A percentile compares a stretch with the other conserved stretches of the same genome.
These are phyloP conservation scores for Achaetomium macrosporum DNA, from an alignment of 2,329 filamentous ascomycete genomes.

Conservation along the genomic window DNA sequence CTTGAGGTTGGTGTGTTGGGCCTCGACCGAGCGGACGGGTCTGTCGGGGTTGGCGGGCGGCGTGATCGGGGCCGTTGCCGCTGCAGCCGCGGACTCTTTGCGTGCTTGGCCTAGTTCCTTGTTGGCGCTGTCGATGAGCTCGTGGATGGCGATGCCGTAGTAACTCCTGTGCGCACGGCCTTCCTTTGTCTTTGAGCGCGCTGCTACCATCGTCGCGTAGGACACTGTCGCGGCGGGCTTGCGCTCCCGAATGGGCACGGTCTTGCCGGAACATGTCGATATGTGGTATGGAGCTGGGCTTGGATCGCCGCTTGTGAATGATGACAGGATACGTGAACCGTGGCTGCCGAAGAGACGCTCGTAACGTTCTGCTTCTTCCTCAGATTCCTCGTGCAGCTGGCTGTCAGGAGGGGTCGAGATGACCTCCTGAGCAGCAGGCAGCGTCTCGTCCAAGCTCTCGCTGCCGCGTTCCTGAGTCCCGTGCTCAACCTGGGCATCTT, in stretches of 20 bases:
- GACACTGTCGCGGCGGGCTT: slow-evolving; percentile 41
- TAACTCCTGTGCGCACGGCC: slow-evolving; percentile 69
- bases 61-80: slow-evolving; percentile 20
- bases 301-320: slow-evolving; percentile 8
- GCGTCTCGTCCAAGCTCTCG: not conserved
- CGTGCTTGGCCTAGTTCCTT: slow-evolving; percentile 46
- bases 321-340: slow-evolving; percentile 1
- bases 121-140: slow-evolving; percentile 66
- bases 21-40: slow-evolving; percentile 41
- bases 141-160: slow-evolving; percentile 89
- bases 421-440: not conserved
- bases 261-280: slow-evolving; percentile 53
- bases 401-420: slow-evolving; percentile 22
- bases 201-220: slow-evolving; percentile 63
- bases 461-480: not conserved
- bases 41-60: slow-evolving; percentile 26
- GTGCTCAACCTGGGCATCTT: slow-evolving; percentile 13
- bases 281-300: slow-evolving; percentile 34
- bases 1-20: slow-evolving; percentile 26
- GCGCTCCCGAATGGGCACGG: slow-evolving; percentile 51
- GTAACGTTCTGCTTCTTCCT: slow-evolving; percentile 23
- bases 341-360: slow-evolving; percentile 23
- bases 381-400: slow-evolving; percentile 16
- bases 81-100: slow-evolving; percentile 26
- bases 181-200: slow-evolving; percentile 59